These are phyloP conservation scores for Sarcodon sp. DNA, from an alignment of 768 basidiomycete genomes.

Conservation along the genomic window DNA sequence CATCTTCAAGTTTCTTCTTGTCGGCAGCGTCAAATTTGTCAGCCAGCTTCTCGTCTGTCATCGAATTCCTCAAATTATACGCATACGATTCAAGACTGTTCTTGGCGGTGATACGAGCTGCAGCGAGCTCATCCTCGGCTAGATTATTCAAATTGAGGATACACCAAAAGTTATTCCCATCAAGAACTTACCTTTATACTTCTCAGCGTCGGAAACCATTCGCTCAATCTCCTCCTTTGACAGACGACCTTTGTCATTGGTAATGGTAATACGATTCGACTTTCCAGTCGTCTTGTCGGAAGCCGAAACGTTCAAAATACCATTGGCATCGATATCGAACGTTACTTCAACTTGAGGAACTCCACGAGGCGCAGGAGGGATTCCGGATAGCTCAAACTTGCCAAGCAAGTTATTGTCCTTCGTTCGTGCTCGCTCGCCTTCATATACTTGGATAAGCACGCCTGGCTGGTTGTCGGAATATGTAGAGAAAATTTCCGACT, in stretches of 20 bases:
- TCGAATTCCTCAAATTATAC: slow-evolving; percentile 89
- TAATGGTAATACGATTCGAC: slow-evolving; percentile 88
- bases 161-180: no score
- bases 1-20: slow-evolving; percentile 71
- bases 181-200: slow-evolving; percentile 59
- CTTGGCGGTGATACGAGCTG: slow-evolving; percentile 74
- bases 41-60: slow-evolving; percentile 75
- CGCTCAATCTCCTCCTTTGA: slow-evolving; percentile 98
- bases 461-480: slow-evolving; percentile 98
- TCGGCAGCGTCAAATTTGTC: slow-evolving; percentile 80
- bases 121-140: slow-evolving; percentile 83
- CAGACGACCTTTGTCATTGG: slow-evolving; percentile 93
- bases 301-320: slow-evolving; percentile 92
- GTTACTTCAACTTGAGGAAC: slow-evolving; percentile 97
- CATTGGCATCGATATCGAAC: slow-evolving; percentile 96
- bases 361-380: slow-evolving; percentile 94
- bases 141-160: not conserved
- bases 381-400: slow-evolving; percentile 95
- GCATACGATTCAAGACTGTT: slow-evolving; percentile 90
- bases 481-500: slow-evolving; percentile 97
- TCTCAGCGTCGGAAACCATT: slow-evolving; percentile 93
- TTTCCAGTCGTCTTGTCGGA: slow-evolving; percentile 96
- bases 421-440: slow-evolving; percentile 96
- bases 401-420: slow-evolving; percentile 99
- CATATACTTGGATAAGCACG: slow-evolving; percentile 96